A percentile compares a stretch with the other conserved stretches of the same genome.
phyloP scores from a whole-genome alignment of 148 eudicot species.

The Rhododendron vialii region DNA sequence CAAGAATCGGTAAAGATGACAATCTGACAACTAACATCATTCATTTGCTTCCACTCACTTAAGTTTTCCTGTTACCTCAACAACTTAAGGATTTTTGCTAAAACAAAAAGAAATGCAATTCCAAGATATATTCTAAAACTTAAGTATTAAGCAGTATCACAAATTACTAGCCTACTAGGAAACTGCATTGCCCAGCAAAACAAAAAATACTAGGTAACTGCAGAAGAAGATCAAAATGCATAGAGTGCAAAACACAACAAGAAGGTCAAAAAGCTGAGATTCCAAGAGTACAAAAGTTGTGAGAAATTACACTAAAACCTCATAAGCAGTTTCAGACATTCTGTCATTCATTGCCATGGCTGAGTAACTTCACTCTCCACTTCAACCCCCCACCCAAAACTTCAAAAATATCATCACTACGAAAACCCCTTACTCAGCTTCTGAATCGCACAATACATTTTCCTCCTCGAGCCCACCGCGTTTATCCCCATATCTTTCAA shows the following conservation, averaged over 20 bases:
- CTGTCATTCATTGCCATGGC: constrained; percentile 16
- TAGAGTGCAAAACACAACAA: background rate
- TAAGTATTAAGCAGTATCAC: background rate
- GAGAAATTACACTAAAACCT: constrained; percentile 15
- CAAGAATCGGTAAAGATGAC: background rate
- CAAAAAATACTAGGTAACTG: background rate
- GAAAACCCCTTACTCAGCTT: constrained; percentile 58
- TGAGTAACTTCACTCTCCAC: background rate
- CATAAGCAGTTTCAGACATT: constrained; percentile 14
- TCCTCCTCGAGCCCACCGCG: constrained; percentile 71
- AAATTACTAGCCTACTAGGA: constrained; percentile 3
- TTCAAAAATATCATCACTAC: constrained; percentile 9
- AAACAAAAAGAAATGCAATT: background rate
- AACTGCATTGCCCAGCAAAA: background rate
- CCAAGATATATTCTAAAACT: background rate
- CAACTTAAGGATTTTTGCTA: background rate
- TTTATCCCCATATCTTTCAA: constrained; percentile 76
- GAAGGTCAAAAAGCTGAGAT: constrained; percentile 2
- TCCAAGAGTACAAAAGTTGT: constrained; percentile 7
- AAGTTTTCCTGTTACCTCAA: background rate
- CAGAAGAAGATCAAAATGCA: constrained; percentile 1
- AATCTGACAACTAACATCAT: background rate
- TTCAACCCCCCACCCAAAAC: background rate
- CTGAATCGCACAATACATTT: constrained; percentile 58
- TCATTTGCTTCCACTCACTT: background rate